These are phyloP conservation scores for Epichloe gansuensis DNA, from an alignment of 2,329 filamentous ascomycete species.

Conservation along the genomic window DNA sequence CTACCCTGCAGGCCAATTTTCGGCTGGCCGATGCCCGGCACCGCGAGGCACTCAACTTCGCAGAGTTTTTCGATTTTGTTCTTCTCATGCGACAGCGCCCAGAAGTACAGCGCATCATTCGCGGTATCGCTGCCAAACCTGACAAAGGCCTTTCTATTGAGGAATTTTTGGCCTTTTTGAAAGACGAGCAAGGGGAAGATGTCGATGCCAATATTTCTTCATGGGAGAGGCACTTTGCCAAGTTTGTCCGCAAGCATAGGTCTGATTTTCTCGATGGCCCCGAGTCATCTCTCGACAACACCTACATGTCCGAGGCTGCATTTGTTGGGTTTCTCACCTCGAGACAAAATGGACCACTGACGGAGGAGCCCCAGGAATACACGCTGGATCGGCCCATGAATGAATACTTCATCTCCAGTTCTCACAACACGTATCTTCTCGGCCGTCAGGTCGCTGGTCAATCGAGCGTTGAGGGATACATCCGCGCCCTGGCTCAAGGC, in stretches of 20 bases:
- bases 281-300: slow-evolving; percentile 32
- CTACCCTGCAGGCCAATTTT: slow-evolving; percentile 63
- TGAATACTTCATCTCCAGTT: slow-evolving; percentile 97
- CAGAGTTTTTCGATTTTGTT: slow-evolving; percentile 75
- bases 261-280: slow-evolving; percentile 29
- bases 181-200: slow-evolving; percentile 61
- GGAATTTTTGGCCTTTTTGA: slow-evolving; percentile 67
- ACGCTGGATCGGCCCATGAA: slow-evolving; percentile 74
- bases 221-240: slow-evolving; percentile 64
- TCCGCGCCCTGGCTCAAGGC: slow-evolving; percentile 71
- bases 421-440: slow-evolving; percentile 93
- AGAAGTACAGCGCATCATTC: slow-evolving; percentile 67
- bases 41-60: slow-evolving; percentile 58
- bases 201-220: slow-evolving; percentile 49
- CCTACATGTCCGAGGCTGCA: slow-evolving; percentile 59
- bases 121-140: slow-evolving; percentile 42
- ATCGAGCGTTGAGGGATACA: slow-evolving; percentile 92
- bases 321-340: slow-evolving; percentile 71
- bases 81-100: slow-evolving; percentile 69
- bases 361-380: slow-evolving; percentile 45
- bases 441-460: slow-evolving; percentile 81
- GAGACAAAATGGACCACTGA: slow-evolving; percentile 55
- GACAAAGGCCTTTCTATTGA: slow-evolving; percentile 53
- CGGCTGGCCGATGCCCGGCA: slow-evolving; percentile 52
- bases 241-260: slow-evolving; percentile 49